A percentile compares a stretch with the other conserved stretches of the same genome.
These are phyloP conservation scores for Huntiella abstrusa DNA, from an alignment of 2,329 filamentous ascomycete genomes.

Conservation along the genomic window DNA sequence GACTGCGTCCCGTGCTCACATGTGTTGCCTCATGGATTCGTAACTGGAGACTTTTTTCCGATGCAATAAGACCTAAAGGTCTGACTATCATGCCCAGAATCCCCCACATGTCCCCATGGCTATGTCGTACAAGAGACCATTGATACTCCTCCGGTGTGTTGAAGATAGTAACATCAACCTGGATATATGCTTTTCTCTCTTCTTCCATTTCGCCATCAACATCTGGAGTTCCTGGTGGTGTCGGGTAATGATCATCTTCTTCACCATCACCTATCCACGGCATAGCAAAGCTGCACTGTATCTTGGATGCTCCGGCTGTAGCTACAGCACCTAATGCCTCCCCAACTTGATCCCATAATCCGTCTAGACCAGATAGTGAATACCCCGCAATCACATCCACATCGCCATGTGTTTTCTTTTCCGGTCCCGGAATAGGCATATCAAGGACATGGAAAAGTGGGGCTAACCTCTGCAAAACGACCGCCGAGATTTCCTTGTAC, in stretches of 20 bases:
- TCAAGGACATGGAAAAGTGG: conserved; percentile 35
- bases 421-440: conserved; percentile 48
- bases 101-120: conserved; percentile 55
- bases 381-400: conserved; percentile 41
- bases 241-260: background rate
- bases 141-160: conserved; percentile 23
- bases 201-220: background rate
- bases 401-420: conserved; percentile 50
- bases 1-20: conserved; percentile 33
- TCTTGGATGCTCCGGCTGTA: too few relatives aligned
- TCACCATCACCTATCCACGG: conserved; percentile 17
- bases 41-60: conserved; percentile 43
- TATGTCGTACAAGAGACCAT: conserved; percentile 50
- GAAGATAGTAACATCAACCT: conserved; percentile 49
- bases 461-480: conserved; percentile 27
- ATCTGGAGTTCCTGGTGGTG: background rate
- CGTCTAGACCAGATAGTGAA: too few relatives aligned
- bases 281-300: conserved; percentile 29
- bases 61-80: conserved; percentile 45
- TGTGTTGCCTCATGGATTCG: conserved; percentile 50
- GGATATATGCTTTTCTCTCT: conserved; percentile 23
- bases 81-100: conserved; percentile 44
- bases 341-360: too few relatives aligned
- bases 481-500: conserved; percentile 33
- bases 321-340: too few relatives aligned